These are phyloP conservation scores for Lactarius sanguifluus DNA, from an alignment of 768 basidiomycete species.

Conservation along the genomic window DNA sequence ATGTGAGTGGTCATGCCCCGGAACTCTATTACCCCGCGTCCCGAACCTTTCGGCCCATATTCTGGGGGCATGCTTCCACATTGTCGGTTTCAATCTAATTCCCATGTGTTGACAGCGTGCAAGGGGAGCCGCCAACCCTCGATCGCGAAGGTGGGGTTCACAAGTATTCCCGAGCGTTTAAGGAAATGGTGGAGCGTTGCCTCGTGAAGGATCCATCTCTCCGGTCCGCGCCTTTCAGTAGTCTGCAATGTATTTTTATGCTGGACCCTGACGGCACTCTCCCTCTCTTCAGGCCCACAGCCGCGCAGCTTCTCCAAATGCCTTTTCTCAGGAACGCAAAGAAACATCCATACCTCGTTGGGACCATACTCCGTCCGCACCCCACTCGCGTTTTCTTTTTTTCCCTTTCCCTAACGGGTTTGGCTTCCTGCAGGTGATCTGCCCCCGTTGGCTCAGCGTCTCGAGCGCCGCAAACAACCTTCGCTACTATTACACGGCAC, in stretches of 20 bases:
- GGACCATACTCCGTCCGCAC: slow-evolving; percentile 62
- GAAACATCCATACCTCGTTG: slow-evolving; percentile 76
- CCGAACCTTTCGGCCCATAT: neutral
- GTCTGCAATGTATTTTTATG: neutral
- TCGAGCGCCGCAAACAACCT: slow-evolving; percentile 58
- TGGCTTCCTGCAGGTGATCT: slow-evolving; percentile 48
- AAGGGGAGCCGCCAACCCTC: slow-evolving; percentile 74
- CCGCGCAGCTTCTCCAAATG: slow-evolving; percentile 71
- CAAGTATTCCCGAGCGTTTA: slow-evolving; percentile 79
- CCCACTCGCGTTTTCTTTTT: neutral
- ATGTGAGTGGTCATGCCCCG: slow-evolving; percentile 47
- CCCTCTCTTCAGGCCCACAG: slow-evolving; percentile 62
- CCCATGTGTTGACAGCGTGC: slow-evolving; percentile 50
- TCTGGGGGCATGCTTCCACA: neutral
- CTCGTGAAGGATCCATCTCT: slow-evolving; percentile 80
- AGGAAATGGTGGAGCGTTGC: slow-evolving; percentile 80
- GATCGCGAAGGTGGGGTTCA: slow-evolving; percentile 68
- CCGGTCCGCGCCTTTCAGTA: slow-evolving; percentile 45
- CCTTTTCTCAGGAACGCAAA: slow-evolving; percentile 80
- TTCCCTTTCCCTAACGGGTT: neutral
- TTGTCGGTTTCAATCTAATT: slow-evolving; percentile 3
- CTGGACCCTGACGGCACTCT: neutral
- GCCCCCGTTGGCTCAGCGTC: slow-evolving; percentile 69
- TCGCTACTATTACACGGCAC: slow-evolving; percentile 47
- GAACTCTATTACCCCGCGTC: neutral